Base-by-base conservation (phyloP, 345 rosid species). In the Brassica rapa region DNA sequence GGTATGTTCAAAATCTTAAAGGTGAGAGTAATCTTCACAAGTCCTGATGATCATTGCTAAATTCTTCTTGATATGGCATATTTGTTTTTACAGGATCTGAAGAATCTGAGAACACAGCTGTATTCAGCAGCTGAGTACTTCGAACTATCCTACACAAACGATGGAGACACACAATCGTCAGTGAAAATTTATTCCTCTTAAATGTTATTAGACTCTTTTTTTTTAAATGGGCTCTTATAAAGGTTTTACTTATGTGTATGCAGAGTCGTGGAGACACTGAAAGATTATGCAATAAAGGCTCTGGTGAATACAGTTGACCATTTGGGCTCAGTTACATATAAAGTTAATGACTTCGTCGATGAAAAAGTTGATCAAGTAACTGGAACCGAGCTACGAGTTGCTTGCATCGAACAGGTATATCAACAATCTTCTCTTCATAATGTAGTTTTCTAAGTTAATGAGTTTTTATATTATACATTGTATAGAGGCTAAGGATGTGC, bases 71-170 rank as follows among this genome's bases (percentile, higher is more conserved):
- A 37, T 37, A 37, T 41, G 49, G 14, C 24, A 69, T 1, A 14
- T 23, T n/a, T 60, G 6, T 25, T 15, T 19, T 59, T 10, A 51
- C 86, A 92, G 98, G 97, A 94, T 84, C 83, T 94, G 86, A 92
- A 88, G 81, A 94, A 87, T 82, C 82, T 94, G 76, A 84, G 97
- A 83, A 78, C 92, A 70, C 98, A 94, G 70, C 81, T 94, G 70
- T 94, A 94, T 74, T 88, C 98, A 60, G 98, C 98, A 56, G 98
- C 98, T 0, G 98, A 94, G 83, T 94, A 94, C 82, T 94, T 92
- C 61, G 98, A 94, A 70, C 72, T 90, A 43, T 92, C 98, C 19
- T 94, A 90, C 84, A 80, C 89, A 57, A 87, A 88, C 21, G 98
- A 94, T 73, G 91, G 85, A 77, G 94, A 94, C 68, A 92, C 92